phyloP scores from a whole-genome alignment of 106 monocot species.

The Acanthochlamys bracteata region DNA sequence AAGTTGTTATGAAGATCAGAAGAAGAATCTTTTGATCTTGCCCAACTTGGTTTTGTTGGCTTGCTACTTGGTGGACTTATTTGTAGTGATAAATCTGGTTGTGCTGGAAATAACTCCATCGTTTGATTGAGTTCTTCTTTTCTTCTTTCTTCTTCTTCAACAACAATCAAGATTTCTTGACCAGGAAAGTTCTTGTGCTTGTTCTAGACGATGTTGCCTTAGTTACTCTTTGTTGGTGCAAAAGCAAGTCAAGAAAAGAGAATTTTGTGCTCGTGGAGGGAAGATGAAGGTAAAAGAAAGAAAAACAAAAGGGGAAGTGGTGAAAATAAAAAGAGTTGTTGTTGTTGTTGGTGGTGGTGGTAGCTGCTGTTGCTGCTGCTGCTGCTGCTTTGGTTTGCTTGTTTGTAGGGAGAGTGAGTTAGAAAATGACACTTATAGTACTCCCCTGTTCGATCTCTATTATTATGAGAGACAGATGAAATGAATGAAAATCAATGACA shows the following conservation, averaged over 20 bases:
- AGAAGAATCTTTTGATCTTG: conserved; percentile 1
- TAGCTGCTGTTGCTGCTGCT: too few species aligned
- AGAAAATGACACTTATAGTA: conserved; percentile 12
- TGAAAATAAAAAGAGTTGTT: background rate
- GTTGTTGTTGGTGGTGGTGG: too few species aligned
- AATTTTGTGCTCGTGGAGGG: background rate
- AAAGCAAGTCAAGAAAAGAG: background rate
- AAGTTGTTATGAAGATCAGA: too few species aligned
- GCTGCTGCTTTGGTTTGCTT: conserved; percentile 18
- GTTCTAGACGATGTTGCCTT: background rate
- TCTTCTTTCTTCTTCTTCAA: background rate
- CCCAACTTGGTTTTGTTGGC: conserved; percentile 11
- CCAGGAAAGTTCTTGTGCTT: too few species aligned
- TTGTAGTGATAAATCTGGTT: conserved; percentile 62
- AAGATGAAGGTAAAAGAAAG: background rate
- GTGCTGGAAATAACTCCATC: conserved; percentile 61
- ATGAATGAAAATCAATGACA: too few species aligned
- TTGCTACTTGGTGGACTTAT: conserved; percentile 47
- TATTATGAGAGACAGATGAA: conserved; percentile 2
- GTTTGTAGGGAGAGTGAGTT: conserved; percentile 18
- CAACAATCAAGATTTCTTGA: background rate
- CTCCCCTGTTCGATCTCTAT: background rate
- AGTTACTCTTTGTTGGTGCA: background rate
- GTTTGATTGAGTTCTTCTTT: background rate
- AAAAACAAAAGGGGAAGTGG: conserved; percentile 1